A percentile compares a stretch with the other conserved stretches of the same genome.
These are phyloP conservation scores for Cicer chorassanicum DNA, from an alignment of 306 rosid genomes.

Conservation along the genomic window DNA sequence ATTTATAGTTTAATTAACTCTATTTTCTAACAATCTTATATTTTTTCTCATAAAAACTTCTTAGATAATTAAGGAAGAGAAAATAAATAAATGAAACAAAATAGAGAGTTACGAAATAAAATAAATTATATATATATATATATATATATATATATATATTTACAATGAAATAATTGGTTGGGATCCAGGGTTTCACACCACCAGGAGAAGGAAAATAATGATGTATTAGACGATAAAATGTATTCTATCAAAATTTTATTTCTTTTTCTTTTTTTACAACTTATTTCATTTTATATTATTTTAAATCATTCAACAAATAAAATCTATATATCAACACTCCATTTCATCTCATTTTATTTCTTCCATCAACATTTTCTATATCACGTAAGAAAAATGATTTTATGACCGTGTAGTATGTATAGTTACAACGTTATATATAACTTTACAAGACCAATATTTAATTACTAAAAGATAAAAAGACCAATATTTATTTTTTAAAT, in stretches of 20 bases:
- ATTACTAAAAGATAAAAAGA: background rate
- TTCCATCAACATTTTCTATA: background rate
- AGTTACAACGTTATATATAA: background rate
- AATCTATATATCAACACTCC: background rate
- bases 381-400: background rate
- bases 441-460: constrained; percentile 17
- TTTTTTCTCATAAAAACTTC: too few relatives aligned
- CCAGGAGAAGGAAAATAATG: background rate
- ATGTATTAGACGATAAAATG: background rate
- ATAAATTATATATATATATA: too few relatives aligned
- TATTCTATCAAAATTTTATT: background rate
- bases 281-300: background rate
- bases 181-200: too few relatives aligned
- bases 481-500: background rate
- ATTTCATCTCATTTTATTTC: background rate
- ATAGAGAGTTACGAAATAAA: too few relatives aligned
- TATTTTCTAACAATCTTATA: too few relatives aligned
- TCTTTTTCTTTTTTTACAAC: background rate
- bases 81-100: too few relatives aligned
- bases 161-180: too few relatives aligned
- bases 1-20: too few relatives aligned
- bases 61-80: too few relatives aligned
- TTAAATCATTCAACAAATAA: background rate
- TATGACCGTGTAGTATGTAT: background rate
- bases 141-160: too few relatives aligned